A percentile compares a stretch with the other conserved stretches of the same genome.
phyloP scores from a whole-genome alignment of 164 flowering plant species.

The Akebia trifoliata region DNA sequence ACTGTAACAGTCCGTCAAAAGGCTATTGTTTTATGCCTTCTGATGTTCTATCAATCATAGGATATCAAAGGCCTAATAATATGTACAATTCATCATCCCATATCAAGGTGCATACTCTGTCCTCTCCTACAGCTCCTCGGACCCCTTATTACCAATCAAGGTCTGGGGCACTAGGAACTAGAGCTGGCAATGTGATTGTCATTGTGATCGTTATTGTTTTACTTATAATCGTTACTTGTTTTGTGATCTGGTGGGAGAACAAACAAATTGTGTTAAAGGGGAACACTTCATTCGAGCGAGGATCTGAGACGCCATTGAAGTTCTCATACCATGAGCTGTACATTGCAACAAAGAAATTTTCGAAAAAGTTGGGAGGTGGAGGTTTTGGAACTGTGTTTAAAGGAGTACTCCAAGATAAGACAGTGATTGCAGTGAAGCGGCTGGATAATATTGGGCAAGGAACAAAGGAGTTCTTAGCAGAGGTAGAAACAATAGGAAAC shows the following conservation, averaged over 20 bases:
- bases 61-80: background rate
- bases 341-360: background rate
- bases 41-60: background rate
- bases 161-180: no score
- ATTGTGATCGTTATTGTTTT: no score
- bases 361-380: background rate
- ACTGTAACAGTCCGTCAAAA: background rate
- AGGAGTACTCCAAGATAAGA: constrained; percentile 21
- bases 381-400: constrained; percentile 19
- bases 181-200: no score
- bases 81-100: background rate
- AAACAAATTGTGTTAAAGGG: no score
- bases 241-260: no score
- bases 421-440: constrained; percentile 26
- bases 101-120: background rate
- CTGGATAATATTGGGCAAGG: constrained; percentile 24
- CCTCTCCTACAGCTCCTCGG: background rate
- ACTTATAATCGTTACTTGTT: no score
- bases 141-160: no score
- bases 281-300: no score
- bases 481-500: constrained; percentile 5
- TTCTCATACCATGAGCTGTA: background rate
- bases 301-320: background rate
- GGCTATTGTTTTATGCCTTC: constrained; percentile 7
- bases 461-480: constrained; percentile 20